Evolutionary conservation across 306 rosid genomes (phyloP).

Genomic region (Vigna unguiculata): DNA sequence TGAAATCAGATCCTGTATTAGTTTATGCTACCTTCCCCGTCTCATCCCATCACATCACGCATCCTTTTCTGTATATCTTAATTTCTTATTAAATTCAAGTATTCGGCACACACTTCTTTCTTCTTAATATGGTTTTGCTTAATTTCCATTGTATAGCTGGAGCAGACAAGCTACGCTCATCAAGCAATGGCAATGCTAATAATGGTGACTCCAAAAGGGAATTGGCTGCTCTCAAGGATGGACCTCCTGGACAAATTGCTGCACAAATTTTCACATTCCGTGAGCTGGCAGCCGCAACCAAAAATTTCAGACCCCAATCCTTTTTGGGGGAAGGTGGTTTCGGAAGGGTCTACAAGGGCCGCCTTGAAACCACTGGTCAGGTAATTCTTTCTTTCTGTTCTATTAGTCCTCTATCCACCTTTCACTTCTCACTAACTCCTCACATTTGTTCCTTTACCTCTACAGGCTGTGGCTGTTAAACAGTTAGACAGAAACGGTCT

Average conservation of each 20-base stretch:
- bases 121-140: background rate
- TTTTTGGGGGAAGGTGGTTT: conserved; percentile 97
- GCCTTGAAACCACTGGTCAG: conserved; percentile 81
- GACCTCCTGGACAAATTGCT: conserved; percentile 71
- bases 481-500: conserved; percentile 94
- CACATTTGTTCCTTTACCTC: conserved; percentile 34
- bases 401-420: background rate
- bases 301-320: conserved; percentile 79
- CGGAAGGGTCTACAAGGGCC: conserved; percentile 93
- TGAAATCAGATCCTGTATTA: conserved; percentile 10
- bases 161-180: conserved; percentile 63
- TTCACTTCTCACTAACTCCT: background rate
- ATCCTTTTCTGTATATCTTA: background rate
- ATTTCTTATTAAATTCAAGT: background rate
- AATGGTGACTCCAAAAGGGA: conserved; percentile 64
- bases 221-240: conserved; percentile 65
- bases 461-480: conserved; percentile 89
- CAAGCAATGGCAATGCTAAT: conserved; percentile 44
- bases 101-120: background rate
- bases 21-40: background rate
- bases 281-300: conserved; percentile 82
- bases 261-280: conserved; percentile 91
- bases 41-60: background rate
- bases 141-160: conserved; percentile 37
- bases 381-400: conserved; percentile 45